Evolutionary conservation across 805 yeast species (phyloP), one percentile per base, ranked within the genome.

Genomic region (Saccharomycopsis fermentans): DNA sequence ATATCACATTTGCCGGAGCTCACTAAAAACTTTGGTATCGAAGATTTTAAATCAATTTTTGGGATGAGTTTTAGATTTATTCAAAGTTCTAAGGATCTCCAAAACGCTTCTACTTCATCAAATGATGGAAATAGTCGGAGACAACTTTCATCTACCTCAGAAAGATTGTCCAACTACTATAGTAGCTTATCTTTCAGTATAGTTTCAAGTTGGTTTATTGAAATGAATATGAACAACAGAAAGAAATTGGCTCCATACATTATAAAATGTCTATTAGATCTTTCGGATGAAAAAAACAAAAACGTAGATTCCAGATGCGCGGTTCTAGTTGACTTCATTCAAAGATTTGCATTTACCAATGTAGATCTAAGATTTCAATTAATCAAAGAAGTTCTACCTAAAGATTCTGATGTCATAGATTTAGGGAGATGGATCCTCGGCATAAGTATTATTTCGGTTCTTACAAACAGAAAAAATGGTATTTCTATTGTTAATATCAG

Each of bases 41-140:
- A 87, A 55, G 96, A 90, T 64, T 86, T 78, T 68, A 85, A 83
- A 65, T 75, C 90, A 53, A 88, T 89, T 2, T 87, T 90, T 73
- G 96, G 87, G 1, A 86, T 90, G 67, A 85, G 90, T 0, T 87
- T 90, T 73, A 84, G 84, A 64, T 85, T 83, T 64, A 85, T 89
- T 57, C 88, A 87, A 66, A 84, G 83, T 66, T 81, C 89, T 1
- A 75, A 78, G 55, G 90, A 86, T 47, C 32, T 36, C n/a, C 26
- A 57, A 24, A 21, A 34, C n/a, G 39, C 52, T 27, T 27, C 53
- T 8, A 32, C 6, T 11, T 50, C 36, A 50, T 29, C 34, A 26
- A 6, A 29, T n/a, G 35, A 32, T 29, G 37, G 37, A 24, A 52
- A 57, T 16, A 59, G 50, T 21, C 24, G 11, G n/a, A 43, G n/a